Percentiles rank a stretch among this genome's conserved stretches.
These are phyloP conservation scores for Mycena chlorophos DNA, from an alignment of 768 basidiomycete species.

Conservation along the genomic window DNA sequence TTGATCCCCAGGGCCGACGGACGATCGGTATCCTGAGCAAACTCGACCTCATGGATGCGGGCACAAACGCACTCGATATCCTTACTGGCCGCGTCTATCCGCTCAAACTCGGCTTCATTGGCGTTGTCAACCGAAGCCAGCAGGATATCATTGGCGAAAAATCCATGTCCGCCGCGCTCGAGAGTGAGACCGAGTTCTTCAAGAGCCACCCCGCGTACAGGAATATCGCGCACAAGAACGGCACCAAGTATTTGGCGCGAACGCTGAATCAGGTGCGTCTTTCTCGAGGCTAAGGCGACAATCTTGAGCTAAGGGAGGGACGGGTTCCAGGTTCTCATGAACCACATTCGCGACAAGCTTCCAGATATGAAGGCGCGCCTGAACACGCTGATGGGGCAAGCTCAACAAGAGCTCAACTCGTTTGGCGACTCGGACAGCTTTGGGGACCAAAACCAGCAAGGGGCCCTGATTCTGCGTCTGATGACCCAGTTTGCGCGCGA, in stretches of 20 bases:
- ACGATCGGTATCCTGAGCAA: conserved; percentile 98
- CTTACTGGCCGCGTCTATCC: conserved; percentile 97
- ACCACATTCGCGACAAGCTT: conserved; percentile 96
- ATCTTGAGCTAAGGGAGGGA: too few species aligned
- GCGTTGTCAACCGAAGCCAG: conserved; percentile 96
- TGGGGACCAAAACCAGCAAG: conserved; percentile 92
- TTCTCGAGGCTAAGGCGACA: background rate
- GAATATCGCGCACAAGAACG: conserved; percentile 95
- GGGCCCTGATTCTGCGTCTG: conserved; percentile 84
- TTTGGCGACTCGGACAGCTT: conserved; percentile 93
- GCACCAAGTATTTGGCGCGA: conserved; percentile 93
- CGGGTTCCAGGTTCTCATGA: conserved; percentile 76
- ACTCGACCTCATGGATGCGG: conserved; percentile 98
- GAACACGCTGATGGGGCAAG: conserved; percentile 98
- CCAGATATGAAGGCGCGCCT: conserved; percentile 99
- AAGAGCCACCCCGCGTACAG: conserved; percentile 85
- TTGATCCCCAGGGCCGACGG: conserved; percentile 93
- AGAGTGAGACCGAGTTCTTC: conserved; percentile 91
- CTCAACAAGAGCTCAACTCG: conserved; percentile 95
- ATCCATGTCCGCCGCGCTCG: conserved; percentile 80
- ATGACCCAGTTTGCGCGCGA: conserved; percentile 99
- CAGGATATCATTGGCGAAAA: conserved; percentile 92
- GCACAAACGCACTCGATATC: conserved; percentile 95
- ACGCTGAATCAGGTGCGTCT: conserved; percentile 82
- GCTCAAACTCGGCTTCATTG: conserved; percentile 96